These are phyloP conservation scores for Multifurca ochricompacta DNA, from an alignment of 768 basidiomycete genomes.

Conservation along the genomic window DNA sequence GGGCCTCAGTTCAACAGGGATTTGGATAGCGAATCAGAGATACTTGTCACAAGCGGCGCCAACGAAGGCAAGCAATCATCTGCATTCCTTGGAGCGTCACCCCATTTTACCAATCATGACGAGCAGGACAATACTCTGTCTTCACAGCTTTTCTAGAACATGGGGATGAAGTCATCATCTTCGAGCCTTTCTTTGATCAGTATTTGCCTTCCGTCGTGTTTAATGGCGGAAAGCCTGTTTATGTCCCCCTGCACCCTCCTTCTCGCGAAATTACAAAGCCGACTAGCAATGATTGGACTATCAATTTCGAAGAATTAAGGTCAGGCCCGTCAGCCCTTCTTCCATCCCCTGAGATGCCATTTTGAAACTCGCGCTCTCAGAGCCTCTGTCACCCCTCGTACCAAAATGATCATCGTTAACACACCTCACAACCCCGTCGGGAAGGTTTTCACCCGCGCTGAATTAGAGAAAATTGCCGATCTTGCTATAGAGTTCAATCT, in stretches of 20 bases:
- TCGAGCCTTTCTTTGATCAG: slow-evolving; percentile 98
- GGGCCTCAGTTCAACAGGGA: slow-evolving; percentile 56
- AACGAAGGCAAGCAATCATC: slow-evolving; percentile 66
- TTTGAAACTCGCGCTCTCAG: slow-evolving; percentile 31
- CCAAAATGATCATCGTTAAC: slow-evolving; percentile 93
- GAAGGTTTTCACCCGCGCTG: slow-evolving; percentile 82
- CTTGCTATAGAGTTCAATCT: slow-evolving; percentile 90
- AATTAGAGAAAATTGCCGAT: slow-evolving; percentile 78
- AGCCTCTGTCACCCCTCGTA: slow-evolving; percentile 74
- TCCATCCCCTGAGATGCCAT: neutral
- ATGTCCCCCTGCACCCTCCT: slow-evolving; percentile 94
- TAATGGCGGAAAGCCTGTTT: slow-evolving; percentile 89
- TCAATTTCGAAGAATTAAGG: slow-evolving; percentile 87
- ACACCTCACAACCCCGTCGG: slow-evolving; percentile 99
- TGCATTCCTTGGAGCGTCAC: neutral
- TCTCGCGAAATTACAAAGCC: slow-evolving; percentile 36
- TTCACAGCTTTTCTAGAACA: slow-evolving; percentile 86
- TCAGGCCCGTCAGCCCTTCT: slow-evolving; percentile 37
- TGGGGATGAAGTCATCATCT: slow-evolving; percentile 97
- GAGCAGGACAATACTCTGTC: slow-evolving; percentile 83
- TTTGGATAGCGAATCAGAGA: slow-evolving; percentile 79
- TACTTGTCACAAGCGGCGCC: slow-evolving; percentile 91
- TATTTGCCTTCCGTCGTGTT: slow-evolving; percentile 89
- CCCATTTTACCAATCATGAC: slow-evolving; percentile 6
- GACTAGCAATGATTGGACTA: slow-evolving; percentile 74